Evolutionary conservation across 495 filamentous ascomycete species (phyloP).

Genomic region (Penicillium odoratum): DNA sequence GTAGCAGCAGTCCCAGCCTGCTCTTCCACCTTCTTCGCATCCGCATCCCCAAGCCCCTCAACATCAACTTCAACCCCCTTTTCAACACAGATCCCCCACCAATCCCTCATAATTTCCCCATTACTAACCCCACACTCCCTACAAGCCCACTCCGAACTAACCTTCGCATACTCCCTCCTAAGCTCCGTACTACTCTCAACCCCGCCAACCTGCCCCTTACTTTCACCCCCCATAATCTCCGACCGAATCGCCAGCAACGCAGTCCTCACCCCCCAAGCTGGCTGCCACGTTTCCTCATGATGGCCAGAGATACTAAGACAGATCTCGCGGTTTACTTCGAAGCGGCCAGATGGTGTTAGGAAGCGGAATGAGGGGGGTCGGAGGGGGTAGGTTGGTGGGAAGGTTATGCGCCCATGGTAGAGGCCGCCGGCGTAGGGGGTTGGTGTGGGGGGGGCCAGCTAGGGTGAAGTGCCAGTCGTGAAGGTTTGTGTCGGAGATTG

Average conservation of each 20-base stretch:
- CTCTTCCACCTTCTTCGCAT: slow-evolving; percentile 27
- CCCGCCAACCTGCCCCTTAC: slow-evolving; percentile 78
- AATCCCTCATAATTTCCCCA: slow-evolving; percentile 67
- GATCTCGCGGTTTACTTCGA: slow-evolving; percentile 96
- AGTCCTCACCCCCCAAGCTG: slow-evolving; percentile 87
- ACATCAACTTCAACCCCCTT: slow-evolving; percentile 46
- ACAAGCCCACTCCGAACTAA: slow-evolving; percentile 64
- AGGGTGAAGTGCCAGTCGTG: slow-evolving; percentile 99
- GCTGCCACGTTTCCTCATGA: slow-evolving; percentile 98
- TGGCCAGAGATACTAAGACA: slow-evolving; percentile 91
- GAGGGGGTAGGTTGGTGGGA: slow-evolving; percentile 85
- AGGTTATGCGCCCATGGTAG: slow-evolving; percentile 94
- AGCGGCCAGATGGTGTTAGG: slow-evolving; percentile 85
- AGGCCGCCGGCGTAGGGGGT: slow-evolving; percentile 76
- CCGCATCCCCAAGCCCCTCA: slow-evolving; percentile 17
- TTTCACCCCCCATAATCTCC: slow-evolving; percentile 53
- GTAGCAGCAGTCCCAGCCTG: slow-evolving; percentile 38
- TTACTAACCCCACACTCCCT: slow-evolving; percentile 63
- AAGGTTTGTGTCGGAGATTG: slow-evolving; percentile 76
- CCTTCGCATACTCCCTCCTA: slow-evolving; percentile 62
- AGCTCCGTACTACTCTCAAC: slow-evolving; percentile 68
- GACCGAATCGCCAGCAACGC: slow-evolving; percentile 53
- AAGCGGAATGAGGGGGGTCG: slow-evolving; percentile 93
- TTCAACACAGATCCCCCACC: slow-evolving; percentile 57
- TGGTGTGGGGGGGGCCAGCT: slow-evolving; percentile 81